These are phyloP conservation scores for Oxalis stricta DNA, from an alignment of 441 rosid species.

Conservation along the genomic window DNA sequence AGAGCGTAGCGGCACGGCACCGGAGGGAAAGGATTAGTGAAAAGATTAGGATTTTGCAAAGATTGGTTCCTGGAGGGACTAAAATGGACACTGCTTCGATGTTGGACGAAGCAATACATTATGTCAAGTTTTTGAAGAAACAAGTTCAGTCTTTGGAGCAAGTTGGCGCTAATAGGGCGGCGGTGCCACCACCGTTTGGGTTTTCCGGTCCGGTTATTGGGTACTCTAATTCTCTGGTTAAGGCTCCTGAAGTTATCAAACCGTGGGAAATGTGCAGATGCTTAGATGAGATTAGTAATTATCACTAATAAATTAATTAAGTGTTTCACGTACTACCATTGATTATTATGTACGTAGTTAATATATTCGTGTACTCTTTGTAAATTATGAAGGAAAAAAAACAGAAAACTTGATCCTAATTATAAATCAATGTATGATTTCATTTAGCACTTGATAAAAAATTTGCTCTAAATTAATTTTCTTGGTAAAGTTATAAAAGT, in stretches of 20 bases:
- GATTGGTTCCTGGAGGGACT: slow-evolving; percentile 95
- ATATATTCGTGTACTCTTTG: slow-evolving; percentile 5
- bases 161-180: slow-evolving; percentile 31
- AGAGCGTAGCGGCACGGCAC: slow-evolving; percentile 85
- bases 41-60: slow-evolving; percentile 73
- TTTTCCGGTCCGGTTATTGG: slow-evolving; percentile 23
- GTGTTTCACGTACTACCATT: too few relatives aligned
- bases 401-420: not conserved
- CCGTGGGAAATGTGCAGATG: slow-evolving; percentile 39
- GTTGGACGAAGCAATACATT: slow-evolving; percentile 89
- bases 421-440: not conserved
- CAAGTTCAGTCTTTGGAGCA: slow-evolving; percentile 71
- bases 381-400: slow-evolving; percentile 8
- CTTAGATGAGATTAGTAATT: slow-evolving; percentile 20
- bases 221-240: slow-evolving; percentile 28
- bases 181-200: slow-evolving; percentile 22
- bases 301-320: too few relatives aligned
- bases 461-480: too few relatives aligned
- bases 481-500: too few relatives aligned
- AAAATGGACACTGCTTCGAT: slow-evolving; percentile 94
- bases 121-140: slow-evolving; percentile 78
- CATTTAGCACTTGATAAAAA: not conserved
- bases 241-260: slow-evolving; percentile 31
- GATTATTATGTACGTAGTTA: not conserved
- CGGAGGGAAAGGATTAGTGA: slow-evolving; percentile 82